Percentiles rank a stretch among this genome's conserved stretches.
These are phyloP conservation scores for Chenopodium quinoa DNA, from an alignment of 148 eudicot genomes.

Conservation along the genomic window DNA sequence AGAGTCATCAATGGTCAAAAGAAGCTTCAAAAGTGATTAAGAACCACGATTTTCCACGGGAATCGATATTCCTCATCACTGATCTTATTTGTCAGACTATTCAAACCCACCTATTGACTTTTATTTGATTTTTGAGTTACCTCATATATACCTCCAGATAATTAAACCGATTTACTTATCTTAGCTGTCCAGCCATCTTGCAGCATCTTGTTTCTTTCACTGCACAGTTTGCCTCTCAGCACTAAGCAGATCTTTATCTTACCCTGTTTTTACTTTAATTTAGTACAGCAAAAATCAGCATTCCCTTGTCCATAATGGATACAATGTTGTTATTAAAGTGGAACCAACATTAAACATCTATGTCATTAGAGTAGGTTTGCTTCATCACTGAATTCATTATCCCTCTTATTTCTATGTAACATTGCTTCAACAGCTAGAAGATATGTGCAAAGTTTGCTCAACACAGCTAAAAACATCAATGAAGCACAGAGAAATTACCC, in stretches of 20 bases:
- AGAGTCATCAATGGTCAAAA: neutral
- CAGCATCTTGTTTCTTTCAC: neutral
- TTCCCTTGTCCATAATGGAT: neutral
- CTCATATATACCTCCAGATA: neutral
- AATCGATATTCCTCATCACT: neutral
- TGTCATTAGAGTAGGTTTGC: neutral
- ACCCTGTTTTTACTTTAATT: neutral
- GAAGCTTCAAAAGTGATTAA: neutral
- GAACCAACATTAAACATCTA: neutral
- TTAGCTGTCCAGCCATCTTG: neutral
- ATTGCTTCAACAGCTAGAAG: neutral
- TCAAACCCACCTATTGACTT: neutral
- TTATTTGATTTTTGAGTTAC: neutral
- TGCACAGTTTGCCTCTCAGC: neutral
- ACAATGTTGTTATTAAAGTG: neutral
- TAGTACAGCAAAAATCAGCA: too few relatives aligned
- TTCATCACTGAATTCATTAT: neutral
- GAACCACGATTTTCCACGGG: neutral
- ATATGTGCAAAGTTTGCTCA: neutral
- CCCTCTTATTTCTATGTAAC: neutral
- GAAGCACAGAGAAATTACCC: conserved; percentile 44
- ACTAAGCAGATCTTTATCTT: neutral
- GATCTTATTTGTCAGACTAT: neutral
- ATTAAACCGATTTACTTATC: neutral
- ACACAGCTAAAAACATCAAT: neutral